Evolutionary conservation across 805 yeast species (phyloP).

Genomic region (Allodekkera sacchari): DNA sequence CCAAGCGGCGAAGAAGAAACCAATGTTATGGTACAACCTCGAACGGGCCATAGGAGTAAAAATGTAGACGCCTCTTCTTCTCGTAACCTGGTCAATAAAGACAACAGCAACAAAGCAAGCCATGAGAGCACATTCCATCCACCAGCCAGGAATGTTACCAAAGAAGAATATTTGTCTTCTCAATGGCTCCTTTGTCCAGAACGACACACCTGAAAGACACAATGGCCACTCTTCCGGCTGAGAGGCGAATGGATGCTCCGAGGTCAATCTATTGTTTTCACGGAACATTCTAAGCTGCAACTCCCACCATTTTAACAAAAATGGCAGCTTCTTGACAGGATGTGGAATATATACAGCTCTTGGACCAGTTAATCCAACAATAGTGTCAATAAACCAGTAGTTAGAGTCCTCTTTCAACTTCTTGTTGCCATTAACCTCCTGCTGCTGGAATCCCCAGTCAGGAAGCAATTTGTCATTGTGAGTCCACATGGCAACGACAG

Average conservation of each 20-base stretch:
- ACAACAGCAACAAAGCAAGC: constrained; percentile 57
- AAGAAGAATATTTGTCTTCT: constrained; percentile 77
- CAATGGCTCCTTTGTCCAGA: constrained; percentile 73
- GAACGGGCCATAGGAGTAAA: constrained; percentile 55
- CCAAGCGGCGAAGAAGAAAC: constrained; percentile 85
- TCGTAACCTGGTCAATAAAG: constrained; percentile 66
- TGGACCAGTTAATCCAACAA: constrained; percentile 53
- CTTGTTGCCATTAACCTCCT: constrained; percentile 93
- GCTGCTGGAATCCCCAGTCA: constrained; percentile 90
- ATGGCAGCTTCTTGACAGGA: constrained; percentile 53
- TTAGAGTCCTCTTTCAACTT: constrained; percentile 59
- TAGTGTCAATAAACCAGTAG: constrained; percentile 69
- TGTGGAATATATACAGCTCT: constrained; percentile 64
- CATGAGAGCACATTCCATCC: constrained; percentile 64
- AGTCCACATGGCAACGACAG: constrained; percentile 92
- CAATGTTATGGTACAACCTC: constrained; percentile 68
- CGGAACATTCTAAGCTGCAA: constrained; percentile 83
- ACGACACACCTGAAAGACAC: constrained; percentile 83
- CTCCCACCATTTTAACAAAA: constrained; percentile 83
- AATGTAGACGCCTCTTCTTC: constrained; percentile 58
- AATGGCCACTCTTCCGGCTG: constrained; percentile 90
- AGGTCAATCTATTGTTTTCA: constrained; percentile 79
- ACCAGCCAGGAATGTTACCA: constrained; percentile 89
- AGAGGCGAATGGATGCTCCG: constrained; percentile 94
- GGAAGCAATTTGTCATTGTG: constrained; percentile 79